Evolutionary conservation across 192 early-diverging fungal genomes (phyloP), one percentile per base, ranked within the genome.

Genomic region (Oehlia diaphana): DNA sequence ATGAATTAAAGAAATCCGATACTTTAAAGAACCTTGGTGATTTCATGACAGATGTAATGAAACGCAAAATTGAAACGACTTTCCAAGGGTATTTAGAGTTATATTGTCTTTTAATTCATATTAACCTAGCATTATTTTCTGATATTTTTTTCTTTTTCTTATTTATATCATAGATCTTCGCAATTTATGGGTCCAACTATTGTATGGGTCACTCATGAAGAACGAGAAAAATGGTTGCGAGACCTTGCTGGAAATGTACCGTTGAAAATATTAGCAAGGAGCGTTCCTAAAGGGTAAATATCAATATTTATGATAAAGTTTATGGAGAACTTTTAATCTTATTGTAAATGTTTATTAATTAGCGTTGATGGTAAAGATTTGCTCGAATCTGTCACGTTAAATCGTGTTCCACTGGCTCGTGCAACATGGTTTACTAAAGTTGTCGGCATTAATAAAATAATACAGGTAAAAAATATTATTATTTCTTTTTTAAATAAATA

Each of bases 361-460:
- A 88, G 89, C 14, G 84, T 91, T 71, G 91, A 92, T 21, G 88
- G 90, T 12, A 90, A 90, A 21, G 85, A 88, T 23, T 78, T 94
- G 62, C 69, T 93, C 8, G 92, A 93, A 19, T 65, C 84, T 16
- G 78, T 93, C 74, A 81, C 86, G 9, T 69, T 79, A 61, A 82
- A 88, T 49, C 81, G 82, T 39, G 91, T 94, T 16, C 90, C 93
- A 0, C 79, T 92, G 62, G 79, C 87, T 28, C 84, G 92, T 14
- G 91, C 93, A 0, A 79, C 92, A 9, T 94, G 93, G 93, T 91
- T 89, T 49, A 92, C 93, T 33, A 90, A 92, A 58, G 85, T 93
- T 33, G 86, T 90, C 13, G 92, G 91, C 9, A 79, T 91, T 33
- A 88, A 88, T 33, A 91, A 91, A 42, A 70, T 26, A 81, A 90